Conservation (phyloP, 2,329 filamentous ascomycete genomes). For the Sporothrix pallida region DNA sequence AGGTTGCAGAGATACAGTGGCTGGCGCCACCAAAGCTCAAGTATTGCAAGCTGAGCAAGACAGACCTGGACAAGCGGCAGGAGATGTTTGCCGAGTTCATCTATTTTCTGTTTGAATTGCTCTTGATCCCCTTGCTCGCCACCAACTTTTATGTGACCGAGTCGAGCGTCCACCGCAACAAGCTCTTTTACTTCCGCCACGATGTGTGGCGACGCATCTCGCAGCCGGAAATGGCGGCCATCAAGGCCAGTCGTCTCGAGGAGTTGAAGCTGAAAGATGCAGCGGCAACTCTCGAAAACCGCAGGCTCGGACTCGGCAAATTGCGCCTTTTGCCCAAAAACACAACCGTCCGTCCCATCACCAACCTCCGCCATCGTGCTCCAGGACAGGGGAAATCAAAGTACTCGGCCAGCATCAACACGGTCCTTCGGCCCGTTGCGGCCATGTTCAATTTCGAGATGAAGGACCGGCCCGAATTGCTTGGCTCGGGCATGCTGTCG, state of each 20-base stretch:
- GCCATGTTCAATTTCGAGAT: constrained; percentile 80
- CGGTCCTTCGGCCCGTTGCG: constrained; percentile 68
- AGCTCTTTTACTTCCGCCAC: constrained; percentile 91
- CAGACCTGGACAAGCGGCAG: constrained; percentile 75
- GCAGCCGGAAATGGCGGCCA: constrained; percentile 69
- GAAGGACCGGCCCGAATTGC: constrained; percentile 56
- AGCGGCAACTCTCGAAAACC: constrained; percentile 45
- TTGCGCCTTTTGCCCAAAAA: constrained; percentile 84
- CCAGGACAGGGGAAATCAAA: constrained; percentile 48
- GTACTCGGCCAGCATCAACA: constrained; percentile 56
- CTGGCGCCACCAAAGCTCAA: constrained; percentile 61
- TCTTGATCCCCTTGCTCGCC: constrained; percentile 84
- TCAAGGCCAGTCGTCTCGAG: constrained; percentile 79
- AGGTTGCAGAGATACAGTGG: constrained; percentile 77
- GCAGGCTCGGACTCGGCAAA: constrained; percentile 75
- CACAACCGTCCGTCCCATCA: constrained; percentile 77
- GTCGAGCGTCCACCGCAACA: constrained; percentile 77
- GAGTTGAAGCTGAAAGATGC: constrained; percentile 68
- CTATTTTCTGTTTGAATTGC: constrained; percentile 91
- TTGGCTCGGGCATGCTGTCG: constrained; percentile 84
- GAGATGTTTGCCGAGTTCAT: constrained; percentile 85
- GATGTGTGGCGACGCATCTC: constrained; percentile 84
- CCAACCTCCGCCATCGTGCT: constrained; percentile 76
- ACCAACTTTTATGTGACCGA: constrained; percentile 95
- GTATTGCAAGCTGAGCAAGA: constrained; percentile 65